Percentiles rank a stretch among this genome's conserved stretches.
phyloP scores from a whole-genome alignment of 2,329 filamentous ascomycete species.

The Davidsoniella neocaledoniae region DNA sequence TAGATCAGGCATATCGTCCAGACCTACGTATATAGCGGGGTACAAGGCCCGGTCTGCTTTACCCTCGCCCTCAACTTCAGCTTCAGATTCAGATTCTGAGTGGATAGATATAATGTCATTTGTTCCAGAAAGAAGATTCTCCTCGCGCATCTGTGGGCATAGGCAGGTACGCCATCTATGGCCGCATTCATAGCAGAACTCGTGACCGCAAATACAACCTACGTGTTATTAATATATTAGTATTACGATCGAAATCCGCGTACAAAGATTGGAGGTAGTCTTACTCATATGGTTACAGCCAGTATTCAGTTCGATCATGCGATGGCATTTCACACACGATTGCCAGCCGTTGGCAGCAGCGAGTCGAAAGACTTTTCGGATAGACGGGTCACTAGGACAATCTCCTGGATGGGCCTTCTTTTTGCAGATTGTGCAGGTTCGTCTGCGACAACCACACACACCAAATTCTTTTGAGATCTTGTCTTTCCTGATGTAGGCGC shows the following conservation, averaged over 20 bases:
- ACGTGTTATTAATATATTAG: background rate
- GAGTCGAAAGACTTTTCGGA: slow-evolving; percentile 24
- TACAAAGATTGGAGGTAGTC: slow-evolving; percentile 16
- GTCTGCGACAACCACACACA: slow-evolving; percentile 22
- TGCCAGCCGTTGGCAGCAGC: slow-evolving; percentile 32
- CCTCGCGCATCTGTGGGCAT: slow-evolving; percentile 24
- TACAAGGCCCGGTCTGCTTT: no score
- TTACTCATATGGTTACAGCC: slow-evolving; percentile 44
- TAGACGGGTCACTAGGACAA: slow-evolving; percentile 28
- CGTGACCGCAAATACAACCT: slow-evolving; percentile 28
- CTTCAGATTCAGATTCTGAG: no score
- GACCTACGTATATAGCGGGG: no score
- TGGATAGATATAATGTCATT: no score
- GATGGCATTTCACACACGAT: slow-evolving; percentile 28
- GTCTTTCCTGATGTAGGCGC: background rate
- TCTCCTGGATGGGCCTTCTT: slow-evolving; percentile 25
- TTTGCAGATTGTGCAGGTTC: slow-evolving; percentile 38
- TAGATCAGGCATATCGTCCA: no score
- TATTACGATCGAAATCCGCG: background rate
- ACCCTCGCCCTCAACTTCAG: no score
- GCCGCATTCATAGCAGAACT: slow-evolving; percentile 37
- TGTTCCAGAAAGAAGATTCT: slow-evolving; percentile 7
- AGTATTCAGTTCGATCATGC: slow-evolving; percentile 29
- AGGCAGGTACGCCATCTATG: slow-evolving; percentile 23
- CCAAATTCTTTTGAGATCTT: background rate